Conservation (phyloP, 768 basidiomycete species). For the Suillus ampliporus region DNA sequence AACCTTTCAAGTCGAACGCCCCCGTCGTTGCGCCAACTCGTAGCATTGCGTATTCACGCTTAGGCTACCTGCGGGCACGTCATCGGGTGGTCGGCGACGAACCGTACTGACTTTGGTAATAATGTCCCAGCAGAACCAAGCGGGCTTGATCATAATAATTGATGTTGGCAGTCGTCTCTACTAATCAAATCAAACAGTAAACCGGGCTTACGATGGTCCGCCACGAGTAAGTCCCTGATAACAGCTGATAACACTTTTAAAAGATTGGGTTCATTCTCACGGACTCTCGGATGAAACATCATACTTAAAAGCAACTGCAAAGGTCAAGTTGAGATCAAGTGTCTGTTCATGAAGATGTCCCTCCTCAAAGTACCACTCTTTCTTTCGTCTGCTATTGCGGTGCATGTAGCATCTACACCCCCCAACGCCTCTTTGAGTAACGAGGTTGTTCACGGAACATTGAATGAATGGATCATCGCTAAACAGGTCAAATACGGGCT, state of each 20-base stretch:
- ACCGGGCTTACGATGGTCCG: neutral
- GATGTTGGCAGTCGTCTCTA: too few relatives aligned
- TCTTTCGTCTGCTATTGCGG: constrained; percentile 44
- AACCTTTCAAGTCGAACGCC: too few relatives aligned
- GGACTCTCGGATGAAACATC: too few relatives aligned
- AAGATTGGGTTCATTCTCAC: too few relatives aligned
- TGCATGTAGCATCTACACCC: constrained; percentile 49
- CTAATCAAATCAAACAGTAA: neutral
- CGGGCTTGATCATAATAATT: too few relatives aligned
- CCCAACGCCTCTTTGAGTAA: constrained; percentile 47
- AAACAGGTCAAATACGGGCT: neutral
- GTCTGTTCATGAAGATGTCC: constrained; percentile 25
- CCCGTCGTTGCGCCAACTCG: too few relatives aligned
- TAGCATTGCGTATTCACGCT: too few relatives aligned
- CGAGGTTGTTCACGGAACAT: constrained; percentile 29
- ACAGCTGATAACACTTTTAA: too few relatives aligned
- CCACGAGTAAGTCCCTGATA: neutral
- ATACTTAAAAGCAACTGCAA: neutral
- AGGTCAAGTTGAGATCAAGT: neutral
- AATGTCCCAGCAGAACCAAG: too few relatives aligned
- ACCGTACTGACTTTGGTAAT: too few relatives aligned
- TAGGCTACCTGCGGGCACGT: too few relatives aligned
- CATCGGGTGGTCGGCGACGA: too few relatives aligned
- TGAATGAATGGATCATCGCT: neutral
- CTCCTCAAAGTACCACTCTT: constrained; percentile 48